A percentile compares a stretch with the other conserved stretches of the same genome.
These are phyloP conservation scores for Flaveria brownii DNA, from an alignment of 129 eudicot genomes.

Conservation along the genomic window DNA sequence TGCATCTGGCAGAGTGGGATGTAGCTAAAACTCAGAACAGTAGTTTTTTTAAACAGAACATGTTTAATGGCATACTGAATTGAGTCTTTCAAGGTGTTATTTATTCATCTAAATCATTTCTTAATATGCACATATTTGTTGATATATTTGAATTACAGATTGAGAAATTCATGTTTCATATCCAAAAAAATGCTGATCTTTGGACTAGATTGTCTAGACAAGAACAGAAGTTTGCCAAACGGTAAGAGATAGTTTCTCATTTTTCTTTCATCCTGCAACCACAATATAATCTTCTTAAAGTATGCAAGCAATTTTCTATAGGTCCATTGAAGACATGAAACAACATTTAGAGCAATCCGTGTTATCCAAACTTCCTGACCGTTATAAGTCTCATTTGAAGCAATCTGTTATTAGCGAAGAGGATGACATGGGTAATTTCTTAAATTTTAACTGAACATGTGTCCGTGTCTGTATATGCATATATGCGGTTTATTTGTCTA, in stretches of 20 bases:
- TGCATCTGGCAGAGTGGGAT: neutral
- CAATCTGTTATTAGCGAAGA: slow-evolving; percentile 85
- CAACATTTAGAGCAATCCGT: slow-evolving; percentile 71
- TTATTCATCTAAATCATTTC: neutral
- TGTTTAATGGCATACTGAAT: too few relatives aligned
- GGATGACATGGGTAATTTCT: slow-evolving; percentile 81
- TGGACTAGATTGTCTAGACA: slow-evolving; percentile 74
- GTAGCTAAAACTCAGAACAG: neutral
- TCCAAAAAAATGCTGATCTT: slow-evolving; percentile 56
- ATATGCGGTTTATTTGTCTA: too few relatives aligned
- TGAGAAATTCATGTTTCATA: slow-evolving; percentile 73
- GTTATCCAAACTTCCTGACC: slow-evolving; percentile 69
- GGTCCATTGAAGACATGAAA: slow-evolving; percentile 61
- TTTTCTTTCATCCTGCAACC: neutral
- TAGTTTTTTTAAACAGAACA: too few relatives aligned
- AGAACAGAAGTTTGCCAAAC: slow-evolving; percentile 64
- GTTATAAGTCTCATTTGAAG: slow-evolving; percentile 77
- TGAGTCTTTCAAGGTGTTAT: neutral
- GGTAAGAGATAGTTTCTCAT: slow-evolving; percentile 35
- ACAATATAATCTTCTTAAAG: slow-evolving; percentile 5
- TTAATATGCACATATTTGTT: neutral
- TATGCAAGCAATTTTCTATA: slow-evolving; percentile 21
- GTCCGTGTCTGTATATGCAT: too few relatives aligned
- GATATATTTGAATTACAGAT: slow-evolving; percentile 50
- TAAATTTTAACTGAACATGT: neutral